phyloP scores from a whole-genome alignment of 768 basidiomycete genomes.

The Asterophora parasitica region DNA sequence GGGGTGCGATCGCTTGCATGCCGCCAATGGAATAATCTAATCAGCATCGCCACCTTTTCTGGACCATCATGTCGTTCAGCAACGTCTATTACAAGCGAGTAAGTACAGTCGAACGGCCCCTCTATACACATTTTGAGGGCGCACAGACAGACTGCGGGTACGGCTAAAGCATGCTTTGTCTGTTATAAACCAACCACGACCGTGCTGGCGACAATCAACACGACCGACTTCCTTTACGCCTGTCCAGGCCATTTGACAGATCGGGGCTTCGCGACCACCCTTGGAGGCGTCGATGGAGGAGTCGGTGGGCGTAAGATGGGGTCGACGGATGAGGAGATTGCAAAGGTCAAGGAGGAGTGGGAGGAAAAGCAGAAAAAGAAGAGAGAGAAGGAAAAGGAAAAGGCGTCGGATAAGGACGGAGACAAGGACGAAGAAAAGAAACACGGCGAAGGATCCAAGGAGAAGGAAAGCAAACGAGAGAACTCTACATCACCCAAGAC shows the following conservation, averaged over 20 bases:
- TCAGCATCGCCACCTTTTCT: not conserved
- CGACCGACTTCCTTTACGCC: conserved; percentile 81
- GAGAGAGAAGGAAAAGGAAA: conserved; percentile 43
- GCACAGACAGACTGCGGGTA: conserved; percentile 61
- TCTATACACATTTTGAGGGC: conserved; percentile 8
- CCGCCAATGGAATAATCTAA: not conserved
- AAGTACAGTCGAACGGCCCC: conserved; percentile 24
- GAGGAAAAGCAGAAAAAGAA: conserved; percentile 66
- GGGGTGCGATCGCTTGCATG: not conserved
- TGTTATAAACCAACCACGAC: conserved; percentile 78
- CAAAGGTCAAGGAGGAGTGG: conserved; percentile 75
- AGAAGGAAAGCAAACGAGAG: conserved; percentile 26
- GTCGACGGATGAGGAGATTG: conserved; percentile 67
- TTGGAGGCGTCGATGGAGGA: conserved; percentile 29
- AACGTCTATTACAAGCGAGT: conserved; percentile 92
- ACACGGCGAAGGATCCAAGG: conserved; percentile 30
- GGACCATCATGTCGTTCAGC: conserved; percentile 55
- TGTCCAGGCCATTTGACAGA: conserved; percentile 82
- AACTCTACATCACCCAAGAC: conserved; percentile 25
- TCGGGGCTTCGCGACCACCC: conserved; percentile 61
- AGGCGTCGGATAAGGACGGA: conserved; percentile 36
- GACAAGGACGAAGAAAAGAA: conserved; percentile 35
- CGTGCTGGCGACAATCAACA: conserved; percentile 81
- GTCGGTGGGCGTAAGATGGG: conserved; percentile 32
- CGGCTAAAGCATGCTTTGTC: conserved; percentile 71